These are phyloP conservation scores for Starmerella powellii DNA, from an alignment of 805 yeast genomes.

Conservation along the genomic window DNA sequence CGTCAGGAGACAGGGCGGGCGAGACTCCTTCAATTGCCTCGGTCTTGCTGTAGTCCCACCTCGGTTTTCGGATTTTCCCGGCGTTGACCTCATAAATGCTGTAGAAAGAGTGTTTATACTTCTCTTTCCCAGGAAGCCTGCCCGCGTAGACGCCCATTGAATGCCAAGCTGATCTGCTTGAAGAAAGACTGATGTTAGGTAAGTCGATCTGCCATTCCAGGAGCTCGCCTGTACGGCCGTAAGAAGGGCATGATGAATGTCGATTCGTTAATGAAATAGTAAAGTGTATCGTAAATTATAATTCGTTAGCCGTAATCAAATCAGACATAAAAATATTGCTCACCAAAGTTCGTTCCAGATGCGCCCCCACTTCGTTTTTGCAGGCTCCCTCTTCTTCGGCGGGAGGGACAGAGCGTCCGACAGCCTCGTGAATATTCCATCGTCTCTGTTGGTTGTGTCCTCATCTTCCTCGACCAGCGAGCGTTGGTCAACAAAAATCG, in stretches of 20 bases:
- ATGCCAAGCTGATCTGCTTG: no score
- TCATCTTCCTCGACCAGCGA: constrained; percentile 20
- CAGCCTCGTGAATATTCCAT: neutral
- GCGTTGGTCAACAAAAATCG: constrained; percentile 30
- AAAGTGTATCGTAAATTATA: no score
- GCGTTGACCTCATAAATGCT: constrained; percentile 11
- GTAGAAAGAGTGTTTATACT: neutral
- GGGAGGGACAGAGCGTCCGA: constrained; percentile 8
- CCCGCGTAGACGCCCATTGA: constrained; percentile 1
- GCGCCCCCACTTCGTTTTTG: constrained; percentile 8
- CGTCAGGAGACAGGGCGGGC: constrained; percentile 15
- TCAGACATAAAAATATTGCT: no score
- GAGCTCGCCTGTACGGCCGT: no score
- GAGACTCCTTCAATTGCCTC: neutral
- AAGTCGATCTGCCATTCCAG: no score
- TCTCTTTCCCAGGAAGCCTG: neutral
- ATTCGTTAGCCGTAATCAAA: no score
- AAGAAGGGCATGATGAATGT: no score
- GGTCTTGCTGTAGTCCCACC: neutral
- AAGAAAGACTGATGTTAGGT: no score
- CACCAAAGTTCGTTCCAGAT: constrained; percentile 12
- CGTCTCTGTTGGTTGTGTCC: constrained; percentile 1
- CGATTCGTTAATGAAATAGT: no score
- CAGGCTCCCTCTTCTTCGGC: constrained; percentile 8
- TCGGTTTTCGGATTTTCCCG: constrained; percentile 3